Percentiles rank a stretch among this genome's conserved stretches.
phyloP scores from a whole-genome alignment of 148 eudicot genomes.

The Nepenthes mirabilis region DNA sequence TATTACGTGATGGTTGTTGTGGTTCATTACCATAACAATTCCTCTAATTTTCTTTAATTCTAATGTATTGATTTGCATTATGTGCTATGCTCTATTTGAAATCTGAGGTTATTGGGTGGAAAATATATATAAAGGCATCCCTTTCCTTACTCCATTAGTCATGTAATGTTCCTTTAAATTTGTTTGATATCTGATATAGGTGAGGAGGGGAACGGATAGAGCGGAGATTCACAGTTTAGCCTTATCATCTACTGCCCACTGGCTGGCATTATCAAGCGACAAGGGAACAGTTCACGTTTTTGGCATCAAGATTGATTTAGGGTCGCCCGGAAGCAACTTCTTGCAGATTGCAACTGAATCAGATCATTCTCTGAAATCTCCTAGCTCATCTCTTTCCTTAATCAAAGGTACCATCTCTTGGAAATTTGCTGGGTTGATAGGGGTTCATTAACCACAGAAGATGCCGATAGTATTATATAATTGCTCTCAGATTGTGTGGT shows the following conservation, averaged over 20 bases:
- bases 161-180: background rate
- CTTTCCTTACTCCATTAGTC: too few species aligned
- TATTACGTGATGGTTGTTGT: too few species aligned
- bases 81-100: too few species aligned
- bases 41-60: too few species aligned
- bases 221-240: constrained; percentile 68
- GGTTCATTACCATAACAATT: too few species aligned
- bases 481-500: too few species aligned
- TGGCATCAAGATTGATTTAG: constrained; percentile 51
- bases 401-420: constrained; percentile 37
- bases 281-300: constrained; percentile 73
- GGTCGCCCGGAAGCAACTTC: constrained; percentile 21
- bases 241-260: constrained; percentile 50
- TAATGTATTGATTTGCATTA: too few species aligned
- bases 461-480: too few species aligned
- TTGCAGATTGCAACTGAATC: constrained; percentile 25
- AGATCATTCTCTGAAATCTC: constrained; percentile 24
- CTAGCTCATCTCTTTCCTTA: constrained; percentile 48
- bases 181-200: constrained; percentile 18
- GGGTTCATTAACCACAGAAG: background rate
- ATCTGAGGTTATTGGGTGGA: too few species aligned
- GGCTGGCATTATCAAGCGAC: constrained; percentile 70
- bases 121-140: too few species aligned
- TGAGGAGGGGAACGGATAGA: constrained; percentile 63
- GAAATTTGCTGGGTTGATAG: background rate